Evolutionary conservation across 1,284 basidiomycete genomes (phyloP).

Genomic region (Phylloporus sp.): DNA sequence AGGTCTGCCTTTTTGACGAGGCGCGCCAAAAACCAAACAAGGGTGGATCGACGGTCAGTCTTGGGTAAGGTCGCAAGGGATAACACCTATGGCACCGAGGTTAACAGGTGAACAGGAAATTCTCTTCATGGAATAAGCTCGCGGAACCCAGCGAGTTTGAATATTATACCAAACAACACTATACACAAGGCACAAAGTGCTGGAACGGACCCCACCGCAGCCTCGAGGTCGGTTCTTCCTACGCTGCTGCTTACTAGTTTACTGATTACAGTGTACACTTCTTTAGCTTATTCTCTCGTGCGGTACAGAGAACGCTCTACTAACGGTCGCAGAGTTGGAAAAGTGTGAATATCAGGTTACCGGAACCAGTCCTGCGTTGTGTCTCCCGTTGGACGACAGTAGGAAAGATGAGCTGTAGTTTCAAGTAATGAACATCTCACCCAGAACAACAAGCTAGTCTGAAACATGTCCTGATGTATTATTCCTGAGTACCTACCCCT

Average conservation of each 20-base stretch:
- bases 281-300: slow-evolving; percentile 80
- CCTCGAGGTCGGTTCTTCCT: slow-evolving; percentile 57
- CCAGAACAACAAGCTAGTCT: too few relatives aligned
- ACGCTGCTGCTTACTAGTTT: neutral
- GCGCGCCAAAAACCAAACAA: slow-evolving; percentile 90
- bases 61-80: slow-evolving; percentile 69
- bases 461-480: too few relatives aligned
- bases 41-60: slow-evolving; percentile 77
- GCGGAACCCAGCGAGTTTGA: slow-evolving; percentile 63
- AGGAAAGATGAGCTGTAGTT: slow-evolving; percentile 58
- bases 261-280: slow-evolving; percentile 1
- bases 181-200: slow-evolving; percentile 85
- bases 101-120: slow-evolving; percentile 54
- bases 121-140: slow-evolving; percentile 75
- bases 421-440: neutral
- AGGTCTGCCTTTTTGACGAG: slow-evolving; percentile 92
- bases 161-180: slow-evolving; percentile 84
- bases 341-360: slow-evolving; percentile 97
- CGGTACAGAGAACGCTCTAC: slow-evolving; percentile 85
- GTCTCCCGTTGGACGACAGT: slow-evolving; percentile 63
- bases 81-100: neutral
- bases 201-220: slow-evolving; percentile 97
- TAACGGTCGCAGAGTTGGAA: slow-evolving; percentile 87
- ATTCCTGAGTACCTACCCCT: too few relatives aligned
- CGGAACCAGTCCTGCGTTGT: slow-evolving; percentile 89